Evolutionary conservation across 2,329 filamentous ascomycete genomes (phyloP), one percentile per base, ranked within the genome.

Genomic region (Setomelanomma holmii): DNA sequence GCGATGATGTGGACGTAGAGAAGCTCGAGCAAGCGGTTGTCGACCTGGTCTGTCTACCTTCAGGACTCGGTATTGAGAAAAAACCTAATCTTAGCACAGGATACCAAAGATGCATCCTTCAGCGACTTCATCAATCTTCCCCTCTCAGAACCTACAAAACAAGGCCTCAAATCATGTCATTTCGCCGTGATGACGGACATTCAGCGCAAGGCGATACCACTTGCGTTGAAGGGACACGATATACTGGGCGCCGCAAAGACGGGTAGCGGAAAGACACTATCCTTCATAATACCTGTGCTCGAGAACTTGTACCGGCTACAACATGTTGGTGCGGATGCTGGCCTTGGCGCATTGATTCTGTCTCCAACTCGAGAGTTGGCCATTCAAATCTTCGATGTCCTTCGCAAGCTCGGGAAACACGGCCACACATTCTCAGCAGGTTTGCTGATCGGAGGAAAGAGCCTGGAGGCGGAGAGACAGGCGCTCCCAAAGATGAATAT

Each of bases 181-280:
- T 99, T 93, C 79, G 90, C 93, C 68, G 87, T 85, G 42, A 82
- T 97, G 61, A 99, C 95, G 56, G 93, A 96, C 61, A 90, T 99
- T 66, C 95, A 99, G 78, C 84, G 89, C 42, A 88, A 88, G 68
- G 92, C 93, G n/a, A 89, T 99, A 53, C 92, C 91, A 5, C 82
- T 92, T 55, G 93, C 91, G 7, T 83, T 99, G 58, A 90, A 96
- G 75, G 90, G 91, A 51, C 80, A 81, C 52, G 95, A 99, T 73
- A 90, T 99, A 35, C 86, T 99, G 35, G 95, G 93, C 36, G 95
- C 95, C 4, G 95, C 95, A 35, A 97, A 96, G 77, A 98, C 93
- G 0, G 93, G 93, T 45, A 96, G 90, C 71, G 93, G 93, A 69
- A 98, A 98, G 80, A 98, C 93, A 0, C 82, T 99, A 20, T 91